A percentile compares a stretch with the other conserved stretches of the same genome.
Conservation (phyloP, 345 rosid species). For the Gossypium raimondii region DNA sequence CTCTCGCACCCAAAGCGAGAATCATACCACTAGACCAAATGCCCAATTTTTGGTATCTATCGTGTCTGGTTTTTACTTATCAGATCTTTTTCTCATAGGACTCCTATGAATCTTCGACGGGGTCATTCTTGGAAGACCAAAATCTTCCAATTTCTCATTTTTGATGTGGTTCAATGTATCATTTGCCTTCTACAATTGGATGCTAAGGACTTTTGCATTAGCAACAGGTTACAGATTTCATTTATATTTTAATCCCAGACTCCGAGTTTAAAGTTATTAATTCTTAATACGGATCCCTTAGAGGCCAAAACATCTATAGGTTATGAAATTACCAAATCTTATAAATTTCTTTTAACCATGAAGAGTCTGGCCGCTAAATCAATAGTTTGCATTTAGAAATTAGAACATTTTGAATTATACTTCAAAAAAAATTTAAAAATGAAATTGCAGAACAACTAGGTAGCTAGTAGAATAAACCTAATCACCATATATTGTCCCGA, state of each 20-base stretch:
- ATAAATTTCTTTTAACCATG: background rate
- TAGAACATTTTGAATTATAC: too few relatives aligned
- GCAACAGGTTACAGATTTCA: background rate
- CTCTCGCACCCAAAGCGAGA: too few relatives aligned
- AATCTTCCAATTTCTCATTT: background rate
- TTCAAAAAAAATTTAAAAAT: too few relatives aligned
- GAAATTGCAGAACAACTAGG: too few relatives aligned
- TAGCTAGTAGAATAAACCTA: too few relatives aligned
- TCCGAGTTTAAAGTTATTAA: background rate
- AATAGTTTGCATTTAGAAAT: too few relatives aligned
- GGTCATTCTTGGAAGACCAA: background rate
- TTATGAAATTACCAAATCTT: background rate
- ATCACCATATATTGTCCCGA: too few relatives aligned
- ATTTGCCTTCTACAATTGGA: background rate
- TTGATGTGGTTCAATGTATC: background rate
- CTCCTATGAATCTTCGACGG: background rate
- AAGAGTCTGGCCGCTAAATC: background rate
- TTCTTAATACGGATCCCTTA: background rate
- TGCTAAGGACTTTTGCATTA: background rate
- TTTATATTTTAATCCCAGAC: background rate
- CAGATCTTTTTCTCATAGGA: background rate
- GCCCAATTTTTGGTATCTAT: background rate
- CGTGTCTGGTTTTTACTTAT: background rate
- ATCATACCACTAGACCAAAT: too few relatives aligned
- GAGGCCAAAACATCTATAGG: background rate